These are phyloP conservation scores for Penicillium sp. DNA, from an alignment of 2,329 filamentous ascomycete genomes.

Conservation along the genomic window DNA sequence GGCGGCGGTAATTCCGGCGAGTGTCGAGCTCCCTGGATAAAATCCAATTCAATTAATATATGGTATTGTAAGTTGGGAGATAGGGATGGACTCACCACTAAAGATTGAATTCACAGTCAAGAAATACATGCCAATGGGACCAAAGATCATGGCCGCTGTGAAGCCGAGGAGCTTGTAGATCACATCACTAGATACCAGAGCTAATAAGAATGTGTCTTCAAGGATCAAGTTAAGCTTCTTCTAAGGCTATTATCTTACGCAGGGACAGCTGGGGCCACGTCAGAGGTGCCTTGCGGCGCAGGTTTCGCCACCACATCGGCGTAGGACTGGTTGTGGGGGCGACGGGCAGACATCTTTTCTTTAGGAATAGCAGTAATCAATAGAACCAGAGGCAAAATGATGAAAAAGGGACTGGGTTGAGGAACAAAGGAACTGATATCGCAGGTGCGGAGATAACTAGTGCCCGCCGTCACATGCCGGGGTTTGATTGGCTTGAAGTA, in stretches of 20 bases:
- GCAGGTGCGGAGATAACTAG: constrained; percentile 3
- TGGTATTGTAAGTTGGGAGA: not conserved
- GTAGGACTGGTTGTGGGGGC: constrained; percentile 30
- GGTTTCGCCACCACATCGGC: constrained; percentile 31
- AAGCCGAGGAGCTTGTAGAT: constrained; percentile 88
- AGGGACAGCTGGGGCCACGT: constrained; percentile 79
- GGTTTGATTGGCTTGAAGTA: constrained; percentile 2
- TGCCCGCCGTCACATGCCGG: constrained; percentile 2
- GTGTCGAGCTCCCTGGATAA: constrained; percentile 79
- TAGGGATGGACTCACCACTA: constrained; percentile 57
- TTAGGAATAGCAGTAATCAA: not conserved
- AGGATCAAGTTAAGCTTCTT: not conserved
- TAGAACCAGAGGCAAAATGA: not conserved
- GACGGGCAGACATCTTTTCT: constrained; percentile 31
- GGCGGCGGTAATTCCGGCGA: constrained; percentile 79
- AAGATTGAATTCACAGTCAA: constrained; percentile 73
- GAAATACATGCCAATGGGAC: constrained; percentile 89
- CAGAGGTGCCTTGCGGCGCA: constrained; percentile 55
- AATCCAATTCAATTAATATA: not conserved
- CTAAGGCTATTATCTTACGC: constrained; percentile 53
- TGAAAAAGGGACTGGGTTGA: not conserved
- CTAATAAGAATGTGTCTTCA: constrained; percentile 1
- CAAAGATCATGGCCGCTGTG: constrained; percentile 83
- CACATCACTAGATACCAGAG: constrained; percentile 60
- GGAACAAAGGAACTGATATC: not conserved